Conservation (phyloP, 2,329 filamentous ascomycete species). For the Monosporascus sp. region DNA sequence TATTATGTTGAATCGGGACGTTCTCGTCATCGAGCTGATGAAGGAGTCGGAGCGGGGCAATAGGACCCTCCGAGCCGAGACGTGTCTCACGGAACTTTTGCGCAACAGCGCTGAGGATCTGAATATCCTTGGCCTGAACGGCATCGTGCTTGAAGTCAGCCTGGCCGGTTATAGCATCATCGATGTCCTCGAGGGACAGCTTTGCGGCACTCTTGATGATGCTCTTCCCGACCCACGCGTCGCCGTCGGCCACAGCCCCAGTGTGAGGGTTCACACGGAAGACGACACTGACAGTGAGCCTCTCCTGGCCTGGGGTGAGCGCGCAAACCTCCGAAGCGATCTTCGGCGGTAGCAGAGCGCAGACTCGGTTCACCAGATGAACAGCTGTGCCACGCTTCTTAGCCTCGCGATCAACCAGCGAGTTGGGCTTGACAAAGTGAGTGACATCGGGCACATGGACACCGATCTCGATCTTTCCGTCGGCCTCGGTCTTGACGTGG, state of each 20-base stretch:
- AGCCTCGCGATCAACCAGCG: conserved; percentile 90
- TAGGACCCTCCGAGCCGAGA: conserved; percentile 72
- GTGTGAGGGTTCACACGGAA: conserved; percentile 83
- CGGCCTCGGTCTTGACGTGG: conserved; percentile 77
- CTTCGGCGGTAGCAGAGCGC: conserved; percentile 84
- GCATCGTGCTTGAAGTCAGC: conserved; percentile 57
- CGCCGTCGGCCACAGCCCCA: conserved; percentile 73
- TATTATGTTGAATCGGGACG: conserved; percentile 91
- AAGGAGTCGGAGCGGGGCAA: conserved; percentile 80
- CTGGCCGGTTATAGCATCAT: conserved; percentile 66
- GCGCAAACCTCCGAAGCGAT: conserved; percentile 85
- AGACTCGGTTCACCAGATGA: conserved; percentile 81
- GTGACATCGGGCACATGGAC: conserved; percentile 93
- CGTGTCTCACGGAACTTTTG: conserved; percentile 88
- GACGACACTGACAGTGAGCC: conserved; percentile 86
- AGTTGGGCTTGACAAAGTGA: conserved; percentile 95
- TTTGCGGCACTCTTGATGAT: conserved; percentile 90
- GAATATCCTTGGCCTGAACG: conserved; percentile 69
- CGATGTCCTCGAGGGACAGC: conserved; percentile 78
- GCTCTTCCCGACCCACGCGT: conserved; percentile 90
- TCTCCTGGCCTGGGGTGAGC: conserved; percentile 77
- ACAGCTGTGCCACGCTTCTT: conserved; percentile 97
- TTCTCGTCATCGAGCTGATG: conserved; percentile 98
- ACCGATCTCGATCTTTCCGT: conserved; percentile 88
- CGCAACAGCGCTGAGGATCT: conserved; percentile 72